Conservation (phyloP, 2,329 filamentous ascomycete species). For the Parascedosporium putredinis region DNA sequence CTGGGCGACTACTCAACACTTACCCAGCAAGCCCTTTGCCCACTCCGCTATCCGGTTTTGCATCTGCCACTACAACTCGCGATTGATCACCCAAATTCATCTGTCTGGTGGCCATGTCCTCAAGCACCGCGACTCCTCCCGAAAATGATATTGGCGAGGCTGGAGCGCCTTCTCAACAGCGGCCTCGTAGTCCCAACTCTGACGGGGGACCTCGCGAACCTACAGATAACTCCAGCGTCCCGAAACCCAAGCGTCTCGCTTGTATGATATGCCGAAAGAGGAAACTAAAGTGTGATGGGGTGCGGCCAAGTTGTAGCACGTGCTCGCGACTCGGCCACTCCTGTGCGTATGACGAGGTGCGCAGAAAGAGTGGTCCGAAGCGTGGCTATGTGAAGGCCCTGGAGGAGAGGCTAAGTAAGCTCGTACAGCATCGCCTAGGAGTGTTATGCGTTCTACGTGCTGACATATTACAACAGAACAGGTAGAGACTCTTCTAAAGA, state of each 20-base stretch:
- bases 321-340: constrained; percentile 78
- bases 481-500: constrained; percentile 84
- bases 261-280: constrained; percentile 90
- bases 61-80: background rate
- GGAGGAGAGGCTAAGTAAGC: constrained; percentile 81
- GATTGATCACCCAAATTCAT: background rate
- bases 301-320: constrained; percentile 75
- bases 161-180: constrained; percentile 9
- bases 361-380: constrained; percentile 91
- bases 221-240: constrained; percentile 46
- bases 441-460: constrained; percentile 1
- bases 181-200: constrained; percentile 17
- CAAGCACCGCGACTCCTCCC: constrained; percentile 13
- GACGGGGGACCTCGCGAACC: constrained; percentile 29
- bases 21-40: no score
- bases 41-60: no score
- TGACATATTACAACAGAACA: constrained; percentile 50
- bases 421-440: background rate
- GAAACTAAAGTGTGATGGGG: constrained; percentile 83
- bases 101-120: constrained; percentile 4
- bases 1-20: no score
- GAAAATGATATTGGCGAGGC: constrained; percentile 11
- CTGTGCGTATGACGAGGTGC: constrained; percentile 84
- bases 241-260: constrained; percentile 84
- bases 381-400: constrained; percentile 89